Evolutionary conservation across 2,329 filamentous ascomycete species (phyloP).

Genomic region (Plectosphaerella sp.): DNA sequence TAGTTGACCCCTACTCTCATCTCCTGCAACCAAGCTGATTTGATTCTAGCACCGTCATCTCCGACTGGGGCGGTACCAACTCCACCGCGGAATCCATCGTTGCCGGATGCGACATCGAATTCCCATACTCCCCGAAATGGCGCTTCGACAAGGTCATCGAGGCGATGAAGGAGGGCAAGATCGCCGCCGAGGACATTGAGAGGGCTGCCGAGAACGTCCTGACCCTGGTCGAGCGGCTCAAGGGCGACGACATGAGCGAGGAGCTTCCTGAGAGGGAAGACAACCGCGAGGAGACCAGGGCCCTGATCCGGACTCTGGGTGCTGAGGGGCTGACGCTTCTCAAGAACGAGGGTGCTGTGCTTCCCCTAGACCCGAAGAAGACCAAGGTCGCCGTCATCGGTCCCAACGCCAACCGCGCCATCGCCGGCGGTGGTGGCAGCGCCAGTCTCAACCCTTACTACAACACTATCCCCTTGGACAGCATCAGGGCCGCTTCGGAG

Average conservation of each 20-base stretch:
- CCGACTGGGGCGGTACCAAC: slow-evolving; percentile 56
- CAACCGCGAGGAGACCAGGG: slow-evolving; percentile 51
- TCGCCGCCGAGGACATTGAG: slow-evolving; percentile 47
- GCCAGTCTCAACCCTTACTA: slow-evolving; percentile 67
- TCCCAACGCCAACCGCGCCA: slow-evolving; percentile 62
- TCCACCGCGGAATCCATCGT: slow-evolving; percentile 51
- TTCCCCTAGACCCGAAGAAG: slow-evolving; percentile 52
- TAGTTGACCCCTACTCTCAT: slow-evolving; percentile 12
- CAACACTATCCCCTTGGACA: slow-evolving; percentile 59
- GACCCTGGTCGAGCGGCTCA: slow-evolving; percentile 56
- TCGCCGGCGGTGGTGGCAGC: slow-evolving; percentile 64
- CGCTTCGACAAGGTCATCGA: slow-evolving; percentile 52
- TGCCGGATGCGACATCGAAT: slow-evolving; percentile 54
- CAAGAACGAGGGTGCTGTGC: slow-evolving; percentile 56
- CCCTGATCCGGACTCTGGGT: slow-evolving; percentile 56
- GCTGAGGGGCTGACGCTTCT: slow-evolving; percentile 59
- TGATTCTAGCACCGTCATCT: slow-evolving; percentile 44
- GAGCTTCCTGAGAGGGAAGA: slow-evolving; percentile 55
- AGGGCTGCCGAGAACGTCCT: slow-evolving; percentile 56
- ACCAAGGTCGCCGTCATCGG: slow-evolving; percentile 62
- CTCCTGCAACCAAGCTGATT: neutral
- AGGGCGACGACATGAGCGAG: slow-evolving; percentile 51
- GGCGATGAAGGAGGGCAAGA: slow-evolving; percentile 42
- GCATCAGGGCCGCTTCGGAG: slow-evolving; percentile 50
- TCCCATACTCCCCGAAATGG: slow-evolving; percentile 52